Conservation (phyloP, 257 asterid species). For the Plantago elongata region DNA sequence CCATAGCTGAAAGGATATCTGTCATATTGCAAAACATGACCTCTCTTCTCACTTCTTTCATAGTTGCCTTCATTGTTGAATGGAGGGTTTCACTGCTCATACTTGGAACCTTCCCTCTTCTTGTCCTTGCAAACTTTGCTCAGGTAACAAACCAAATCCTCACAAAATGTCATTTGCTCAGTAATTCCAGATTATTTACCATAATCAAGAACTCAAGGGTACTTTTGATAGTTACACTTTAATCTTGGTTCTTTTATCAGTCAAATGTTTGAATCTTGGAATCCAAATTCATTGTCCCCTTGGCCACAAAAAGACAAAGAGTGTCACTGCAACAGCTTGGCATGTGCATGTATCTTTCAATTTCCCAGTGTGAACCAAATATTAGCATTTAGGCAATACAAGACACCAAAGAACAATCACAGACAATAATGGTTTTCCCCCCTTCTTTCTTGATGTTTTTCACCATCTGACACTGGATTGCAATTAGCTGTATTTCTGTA, state of each 20-base stretch:
- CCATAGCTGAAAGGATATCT: conserved; percentile 95
- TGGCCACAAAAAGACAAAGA: conserved; percentile 42
- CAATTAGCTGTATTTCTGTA: conserved; percentile 19
- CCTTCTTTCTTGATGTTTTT: conserved; percentile 6
- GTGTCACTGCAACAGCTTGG: conserved; percentile 31
- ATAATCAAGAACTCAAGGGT: not conserved
- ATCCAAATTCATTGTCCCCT: conserved; percentile 29
- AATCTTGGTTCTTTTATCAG: not conserved
- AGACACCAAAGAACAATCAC: conserved; percentile 22
- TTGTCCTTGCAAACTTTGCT: conserved; percentile 96
- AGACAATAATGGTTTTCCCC: conserved; percentile 10
- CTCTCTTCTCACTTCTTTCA: conserved; percentile 92
- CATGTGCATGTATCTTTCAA: conserved; percentile 33
- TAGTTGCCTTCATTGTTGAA: conserved; percentile 93
- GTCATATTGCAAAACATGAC: conserved; percentile 97
- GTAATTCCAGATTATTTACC: not conserved
- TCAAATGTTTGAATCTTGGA: conserved; percentile 36
- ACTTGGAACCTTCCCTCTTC: conserved; percentile 84
- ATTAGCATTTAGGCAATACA: conserved; percentile 1
- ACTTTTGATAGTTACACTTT: not conserved
- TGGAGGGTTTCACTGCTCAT: conserved; percentile 96
- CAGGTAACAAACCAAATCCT: conserved; percentile 58
- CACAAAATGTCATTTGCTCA: not conserved
- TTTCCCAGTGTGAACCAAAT: conserved; percentile 25
- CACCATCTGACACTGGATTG: conserved; percentile 17